phyloP scores from a whole-genome alignment of 2,329 filamentous ascomycete species.

The Emydomyces testavorans region DNA sequence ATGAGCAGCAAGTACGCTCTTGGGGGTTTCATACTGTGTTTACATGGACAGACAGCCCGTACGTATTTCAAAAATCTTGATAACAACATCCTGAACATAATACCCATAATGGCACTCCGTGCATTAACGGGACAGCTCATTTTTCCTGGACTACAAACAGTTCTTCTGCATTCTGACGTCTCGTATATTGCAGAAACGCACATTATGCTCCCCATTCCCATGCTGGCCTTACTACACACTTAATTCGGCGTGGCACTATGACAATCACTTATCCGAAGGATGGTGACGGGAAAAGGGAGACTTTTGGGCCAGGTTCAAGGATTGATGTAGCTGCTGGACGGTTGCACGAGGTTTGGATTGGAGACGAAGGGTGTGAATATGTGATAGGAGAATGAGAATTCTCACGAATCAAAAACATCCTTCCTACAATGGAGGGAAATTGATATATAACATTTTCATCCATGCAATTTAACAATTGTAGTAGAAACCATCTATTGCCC shows the following conservation, averaged over 20 bases:
- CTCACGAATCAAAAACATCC: too few species aligned
- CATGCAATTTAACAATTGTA: too few species aligned
- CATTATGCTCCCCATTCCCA: conserved; percentile 51
- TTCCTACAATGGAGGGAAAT: too few species aligned
- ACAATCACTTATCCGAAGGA: conserved; percentile 49
- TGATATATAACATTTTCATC: too few species aligned
- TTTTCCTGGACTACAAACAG: too few species aligned
- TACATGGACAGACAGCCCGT: conserved; percentile 46
- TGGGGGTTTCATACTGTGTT: conserved; percentile 52
- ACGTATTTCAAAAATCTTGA: conserved; percentile 10
- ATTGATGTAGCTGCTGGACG: conserved; percentile 48
- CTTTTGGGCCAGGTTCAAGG: conserved; percentile 43
- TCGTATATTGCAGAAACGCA: conserved; percentile 38
- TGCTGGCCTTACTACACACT: conserved; percentile 45
- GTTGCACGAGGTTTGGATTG: conserved; percentile 52
- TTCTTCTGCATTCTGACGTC: conserved; percentile 1
- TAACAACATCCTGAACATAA: too few species aligned
- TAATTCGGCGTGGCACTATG: conserved; percentile 46
- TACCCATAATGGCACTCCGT: too few species aligned
- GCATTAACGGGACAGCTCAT: too few species aligned
- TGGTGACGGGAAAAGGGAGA: conserved; percentile 38
- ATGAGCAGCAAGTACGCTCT: conserved; percentile 43
- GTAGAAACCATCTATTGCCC: too few species aligned
- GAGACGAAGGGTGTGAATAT: conserved; percentile 47
- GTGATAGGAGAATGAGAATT: conserved; percentile 45